These are phyloP conservation scores for Termitomyces sp. DNA, from an alignment of 768 basidiomycete species.

Conservation along the genomic window DNA sequence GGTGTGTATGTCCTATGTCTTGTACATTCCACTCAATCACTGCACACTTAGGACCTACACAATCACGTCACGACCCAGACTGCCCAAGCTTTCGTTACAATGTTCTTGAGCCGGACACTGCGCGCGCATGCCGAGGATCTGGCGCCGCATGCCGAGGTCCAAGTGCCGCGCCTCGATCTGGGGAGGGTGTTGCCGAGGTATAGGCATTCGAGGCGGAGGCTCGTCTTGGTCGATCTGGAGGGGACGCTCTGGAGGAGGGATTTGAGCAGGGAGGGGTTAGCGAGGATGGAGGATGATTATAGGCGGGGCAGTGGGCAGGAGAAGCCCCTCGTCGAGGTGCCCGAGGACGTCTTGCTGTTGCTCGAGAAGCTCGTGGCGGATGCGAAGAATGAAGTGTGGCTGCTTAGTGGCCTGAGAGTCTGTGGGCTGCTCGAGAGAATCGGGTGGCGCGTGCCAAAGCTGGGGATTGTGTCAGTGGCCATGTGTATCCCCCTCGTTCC, in stretches of 20 bases:
- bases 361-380: slow-evolving; percentile 58
- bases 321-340: slow-evolving; percentile 9
- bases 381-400: slow-evolving; percentile 70
- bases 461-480: slow-evolving; percentile 67
- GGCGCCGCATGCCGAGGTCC: slow-evolving; percentile 18
- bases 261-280: slow-evolving; percentile 37
- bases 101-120: slow-evolving; percentile 71
- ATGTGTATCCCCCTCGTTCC: too few species aligned
- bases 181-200: slow-evolving; percentile 59
- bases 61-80: slow-evolving; percentile 84
- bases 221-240: slow-evolving; percentile 75
- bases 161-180: slow-evolving; percentile 28
- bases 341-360: slow-evolving; percentile 37
- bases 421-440: slow-evolving; percentile 60
- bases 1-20: slow-evolving; percentile 27
- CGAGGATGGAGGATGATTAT: slow-evolving; percentile 30
- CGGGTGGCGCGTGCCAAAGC: slow-evolving; percentile 49
- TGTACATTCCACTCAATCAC: background rate
- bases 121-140: slow-evolving; percentile 62
- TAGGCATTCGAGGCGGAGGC: slow-evolving; percentile 55
- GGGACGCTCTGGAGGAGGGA: slow-evolving; percentile 72
- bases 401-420: slow-evolving; percentile 70
- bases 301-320: background rate
- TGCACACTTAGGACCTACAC: slow-evolving; percentile 54
- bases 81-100: slow-evolving; percentile 75